Base-by-base conservation (phyloP, 2,329 filamentous ascomycete genomes). In the Ophiosphaerella herpotricha region DNA sequence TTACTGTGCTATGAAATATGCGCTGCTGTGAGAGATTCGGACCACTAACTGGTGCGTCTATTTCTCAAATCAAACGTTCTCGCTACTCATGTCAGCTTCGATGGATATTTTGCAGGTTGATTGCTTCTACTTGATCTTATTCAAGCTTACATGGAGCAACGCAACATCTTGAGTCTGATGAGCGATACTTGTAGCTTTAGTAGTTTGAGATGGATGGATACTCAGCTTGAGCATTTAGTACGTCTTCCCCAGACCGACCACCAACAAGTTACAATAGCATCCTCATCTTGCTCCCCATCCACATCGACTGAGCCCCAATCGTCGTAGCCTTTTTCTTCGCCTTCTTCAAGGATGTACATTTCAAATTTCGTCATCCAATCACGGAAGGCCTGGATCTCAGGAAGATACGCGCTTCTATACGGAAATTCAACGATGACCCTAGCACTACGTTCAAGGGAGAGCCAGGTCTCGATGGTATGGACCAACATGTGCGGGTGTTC, bases 371-470 rank as follows among this genome's bases (percentile, higher is more conserved):
- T 64, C 84, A 97, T 86, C 21, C 80, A 77, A 7, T 77, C 69
- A 36, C 81, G 81, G 58, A 97, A 86, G 11, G 83, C 78, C 5
- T 78, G 72, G 9, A 87, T 79, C 52, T 96, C 85, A 34, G 80
- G 75, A 1, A 84, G 84, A 54, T 86, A 88, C 7, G 81, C 80
- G 54, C 92, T 88, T 33, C 94, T 81, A 46, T 91, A 78, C 0
- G 93, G 93, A 37, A 95, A 84, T 76, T 96, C 93, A 38, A 94
- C 77, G 9, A 97, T 79, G 1, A 88, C 87, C 32, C 88, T 81
- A 2, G 90, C 83, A 24, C 81, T 75, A 0, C 71, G 48, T 3
- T 77, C 78, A 12, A 77, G 73, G 7, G 80, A 80, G 9, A 97
- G 78, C 74, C 91, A 90, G 34, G 81, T 75, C 8, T 79, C 74